These are phyloP conservation scores for Mangifera indica DNA, from an alignment of 345 rosid species.

Conservation along the genomic window DNA sequence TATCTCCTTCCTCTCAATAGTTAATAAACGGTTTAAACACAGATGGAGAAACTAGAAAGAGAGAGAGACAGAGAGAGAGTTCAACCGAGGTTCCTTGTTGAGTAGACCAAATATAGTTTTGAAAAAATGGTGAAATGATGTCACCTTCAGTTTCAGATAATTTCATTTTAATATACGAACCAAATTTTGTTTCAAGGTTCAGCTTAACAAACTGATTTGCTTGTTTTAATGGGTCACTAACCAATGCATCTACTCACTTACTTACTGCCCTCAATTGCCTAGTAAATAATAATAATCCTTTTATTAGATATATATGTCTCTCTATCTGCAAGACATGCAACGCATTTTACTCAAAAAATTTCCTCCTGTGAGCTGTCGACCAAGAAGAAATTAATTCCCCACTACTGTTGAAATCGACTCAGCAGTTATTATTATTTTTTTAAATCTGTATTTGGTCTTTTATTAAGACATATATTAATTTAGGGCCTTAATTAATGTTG, in stretches of 20 bases:
- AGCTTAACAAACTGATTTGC: constrained; percentile 51
- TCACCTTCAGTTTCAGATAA: constrained; percentile 16
- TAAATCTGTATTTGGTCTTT: not conserved
- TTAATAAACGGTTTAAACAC: constrained; percentile 25
- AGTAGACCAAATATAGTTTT: constrained; percentile 33
- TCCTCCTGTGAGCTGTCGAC: constrained; percentile 7
- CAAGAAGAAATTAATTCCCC: not conserved
- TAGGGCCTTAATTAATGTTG: not conserved
- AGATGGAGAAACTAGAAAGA: not conserved
- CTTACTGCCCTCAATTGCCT: constrained; percentile 17
- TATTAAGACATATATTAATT: not conserved
- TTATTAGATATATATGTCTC: not conserved
- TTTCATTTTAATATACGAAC: constrained; percentile 3
- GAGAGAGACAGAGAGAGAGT: constrained; percentile 14
- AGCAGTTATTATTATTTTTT: not conserved
- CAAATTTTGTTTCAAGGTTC: constrained; percentile 28
- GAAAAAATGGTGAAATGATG: constrained; percentile 25
- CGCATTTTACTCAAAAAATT: constrained; percentile 5
- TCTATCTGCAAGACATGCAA: constrained; percentile 15
- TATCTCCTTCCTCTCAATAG: constrained; percentile 15
- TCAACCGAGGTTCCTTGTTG: constrained; percentile 42
- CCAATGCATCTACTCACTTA: constrained; percentile 27
- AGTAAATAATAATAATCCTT: not conserved
- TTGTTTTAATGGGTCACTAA: constrained; percentile 44
- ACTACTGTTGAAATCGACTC: constrained; percentile 11